Evolutionary conservation across 2,329 filamentous ascomycete species (phyloP), one percentile per base, ranked within the genome.

Genomic region (Colletotrichum paranaense): DNA sequence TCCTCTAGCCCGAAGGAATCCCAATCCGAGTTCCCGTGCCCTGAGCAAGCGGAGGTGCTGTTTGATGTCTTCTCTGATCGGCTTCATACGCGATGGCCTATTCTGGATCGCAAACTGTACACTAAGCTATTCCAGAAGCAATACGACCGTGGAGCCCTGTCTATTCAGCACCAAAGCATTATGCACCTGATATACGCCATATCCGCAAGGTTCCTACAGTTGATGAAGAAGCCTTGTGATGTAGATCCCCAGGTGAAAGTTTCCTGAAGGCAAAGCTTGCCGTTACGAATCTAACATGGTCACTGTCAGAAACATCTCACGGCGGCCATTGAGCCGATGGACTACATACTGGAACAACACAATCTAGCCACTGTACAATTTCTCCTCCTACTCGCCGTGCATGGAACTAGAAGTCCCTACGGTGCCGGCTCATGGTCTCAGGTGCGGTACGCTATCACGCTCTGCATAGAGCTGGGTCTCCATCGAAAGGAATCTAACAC

Each of bases 351-450:
- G 1, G 78, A 81, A 59, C 77, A 78, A 58, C 78, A 82, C 58
- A 80, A 82, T 66, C 75, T 80, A 4, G 76, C 78, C 0, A 81
- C 80, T 0, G 79, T 82, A 0, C 79, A 81, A 56, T 78, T 79
- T 14, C 74, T 83, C 2, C 66, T 82, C 0, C 72, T 83, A 0
- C 77, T 83, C 1, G 81, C 80, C 0, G 76, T 83, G 0, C 80
- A 82, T 26, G 79, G 80, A 11, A 78, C 81, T n/a, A 74, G 81
- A 22, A 78, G 80, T 3, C 80, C 81, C 1, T 78, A 80, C n/a
- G 81, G 81, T 9, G 79, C 81, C 1, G 81, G 81, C 0, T 78
- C 81, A 4, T 83, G 81, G 81, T 78, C 78, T 1, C 80, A 81
- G 46, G 76, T 82, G 5, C 74, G 81, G 5, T 77, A 80, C 22